Evolutionary conservation across 192 early-diverging fungal species (phyloP).

Genomic region (Coemansia sp.): DNA sequence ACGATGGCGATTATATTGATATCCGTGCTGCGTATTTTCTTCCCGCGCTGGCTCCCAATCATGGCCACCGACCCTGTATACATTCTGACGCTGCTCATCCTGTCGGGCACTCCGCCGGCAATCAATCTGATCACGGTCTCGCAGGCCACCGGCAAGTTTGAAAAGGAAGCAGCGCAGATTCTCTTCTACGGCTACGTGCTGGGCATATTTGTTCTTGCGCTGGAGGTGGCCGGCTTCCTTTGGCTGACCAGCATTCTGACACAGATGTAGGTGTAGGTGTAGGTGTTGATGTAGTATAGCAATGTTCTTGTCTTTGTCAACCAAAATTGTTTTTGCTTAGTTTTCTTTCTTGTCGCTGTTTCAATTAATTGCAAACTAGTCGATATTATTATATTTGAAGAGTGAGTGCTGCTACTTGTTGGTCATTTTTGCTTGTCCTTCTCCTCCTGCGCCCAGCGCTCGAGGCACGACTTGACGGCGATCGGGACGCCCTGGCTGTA

Average conservation of each 20-base stretch:
- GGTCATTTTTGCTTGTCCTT: constrained; percentile 2
- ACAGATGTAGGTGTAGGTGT: constrained; percentile 13
- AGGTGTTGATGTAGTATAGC: too few species aligned
- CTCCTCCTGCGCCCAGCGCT: constrained; percentile 40
- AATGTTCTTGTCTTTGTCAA: too few species aligned
- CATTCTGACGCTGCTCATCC: constrained; percentile 56
- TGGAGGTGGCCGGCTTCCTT: constrained; percentile 46
- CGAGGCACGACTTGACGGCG: constrained; percentile 47
- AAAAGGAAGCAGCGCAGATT: constrained; percentile 62
- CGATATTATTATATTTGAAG: too few species aligned
- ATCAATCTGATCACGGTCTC: constrained; percentile 69
- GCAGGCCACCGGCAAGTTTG: constrained; percentile 66
- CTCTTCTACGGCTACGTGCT: constrained; percentile 66
- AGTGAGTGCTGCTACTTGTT: too few species aligned
- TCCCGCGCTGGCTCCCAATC: constrained; percentile 41
- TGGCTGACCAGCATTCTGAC: constrained; percentile 41
- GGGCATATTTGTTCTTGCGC: constrained; percentile 41
- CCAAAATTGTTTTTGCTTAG: too few species aligned
- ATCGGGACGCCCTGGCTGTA: constrained; percentile 56
- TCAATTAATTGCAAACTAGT: too few species aligned
- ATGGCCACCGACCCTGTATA: constrained; percentile 63
- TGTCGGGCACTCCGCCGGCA: constrained; percentile 65
- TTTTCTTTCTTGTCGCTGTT: too few species aligned
- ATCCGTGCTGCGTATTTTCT: constrained; percentile 30
- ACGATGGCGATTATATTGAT: constrained; percentile 39